These are phyloP conservation scores for Fraxinus sp. DNA, from an alignment of 305 asterid species.

Conservation along the genomic window DNA sequence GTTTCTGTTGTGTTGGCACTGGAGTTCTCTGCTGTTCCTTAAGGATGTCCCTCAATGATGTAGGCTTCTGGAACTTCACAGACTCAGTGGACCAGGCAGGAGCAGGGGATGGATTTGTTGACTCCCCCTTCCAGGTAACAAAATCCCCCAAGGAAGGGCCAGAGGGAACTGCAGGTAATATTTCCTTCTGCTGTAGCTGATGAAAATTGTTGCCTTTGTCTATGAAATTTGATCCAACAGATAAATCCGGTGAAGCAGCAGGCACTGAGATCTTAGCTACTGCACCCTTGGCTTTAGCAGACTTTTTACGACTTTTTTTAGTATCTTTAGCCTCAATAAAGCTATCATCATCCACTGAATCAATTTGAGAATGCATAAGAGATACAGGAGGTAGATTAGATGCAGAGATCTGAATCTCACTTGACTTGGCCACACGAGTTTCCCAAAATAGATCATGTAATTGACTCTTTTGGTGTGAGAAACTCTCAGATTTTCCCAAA, in stretches of 20 bases:
- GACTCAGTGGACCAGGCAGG: conserved; percentile 81
- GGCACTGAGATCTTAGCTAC: conserved; percentile 47
- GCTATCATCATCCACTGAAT: conserved; percentile 40
- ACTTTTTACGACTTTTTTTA: conserved; percentile 71
- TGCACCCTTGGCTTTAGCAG: conserved; percentile 68
- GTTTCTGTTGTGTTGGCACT: conserved; percentile 55
- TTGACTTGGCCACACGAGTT: conserved; percentile 32
- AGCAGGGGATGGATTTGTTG: conserved; percentile 53
- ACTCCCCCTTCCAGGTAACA: conserved; percentile 77
- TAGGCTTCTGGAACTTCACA: conserved; percentile 53
- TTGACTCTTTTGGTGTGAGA: conserved; percentile 42
- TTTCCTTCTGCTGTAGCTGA: conserved; percentile 57
- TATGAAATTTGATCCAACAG: conserved; percentile 49
- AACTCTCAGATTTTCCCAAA: conserved; percentile 37
- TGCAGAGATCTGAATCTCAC: conserved; percentile 37
- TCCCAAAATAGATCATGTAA: conserved; percentile 58
- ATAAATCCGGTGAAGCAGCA: conserved; percentile 34
- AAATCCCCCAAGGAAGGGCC: conserved; percentile 85
- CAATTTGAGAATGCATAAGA: conserved; percentile 33
- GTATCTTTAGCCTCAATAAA: conserved; percentile 79
- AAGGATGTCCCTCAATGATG: conserved; percentile 78
- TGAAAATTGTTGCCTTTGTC: conserved; percentile 58
- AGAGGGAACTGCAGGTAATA: conserved; percentile 61
- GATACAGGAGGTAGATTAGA: conserved; percentile 29
- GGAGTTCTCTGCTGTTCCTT: conserved; percentile 69